Conservation (phyloP, 352 stramenopile genomes). For the Phytopythium sindhum region DNA sequence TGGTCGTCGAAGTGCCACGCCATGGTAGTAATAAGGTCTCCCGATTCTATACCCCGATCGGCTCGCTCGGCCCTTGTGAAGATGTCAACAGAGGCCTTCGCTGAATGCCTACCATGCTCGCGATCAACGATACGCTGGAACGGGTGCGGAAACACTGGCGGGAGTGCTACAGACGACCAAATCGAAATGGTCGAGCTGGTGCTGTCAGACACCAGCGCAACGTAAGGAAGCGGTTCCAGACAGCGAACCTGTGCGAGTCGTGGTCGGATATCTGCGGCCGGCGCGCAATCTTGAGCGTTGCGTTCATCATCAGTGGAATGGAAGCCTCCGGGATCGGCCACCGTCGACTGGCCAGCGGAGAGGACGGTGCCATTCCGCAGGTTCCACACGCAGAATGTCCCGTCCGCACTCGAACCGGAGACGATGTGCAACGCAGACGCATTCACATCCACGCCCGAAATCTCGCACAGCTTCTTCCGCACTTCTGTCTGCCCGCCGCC, state of each 20-base stretch:
- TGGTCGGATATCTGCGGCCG: neutral
- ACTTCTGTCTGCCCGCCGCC: neutral
- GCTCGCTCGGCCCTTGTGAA: slow-evolving; percentile 11
- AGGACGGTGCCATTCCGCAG: slow-evolving; percentile 31
- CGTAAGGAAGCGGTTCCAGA: slow-evolving; percentile 39
- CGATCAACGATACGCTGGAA: neutral
- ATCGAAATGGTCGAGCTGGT: slow-evolving; percentile 24
- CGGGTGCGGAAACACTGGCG: slow-evolving; percentile 14
- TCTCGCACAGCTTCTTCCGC: neutral
- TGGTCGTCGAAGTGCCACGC: slow-evolving; percentile 23
- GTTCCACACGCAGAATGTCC: slow-evolving; percentile 49
- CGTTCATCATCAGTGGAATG: neutral
- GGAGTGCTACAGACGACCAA: slow-evolving; percentile 33
- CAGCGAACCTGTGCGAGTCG: slow-evolving; percentile 21
- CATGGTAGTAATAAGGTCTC: slow-evolving; percentile 5
- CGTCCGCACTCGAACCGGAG: slow-evolving; percentile 26
- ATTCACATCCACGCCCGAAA: slow-evolving; percentile 33
- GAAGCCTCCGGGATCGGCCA: neutral
- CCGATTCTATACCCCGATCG: slow-evolving; percentile 6
- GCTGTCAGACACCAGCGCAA: slow-evolving; percentile 32
- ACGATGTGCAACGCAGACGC: slow-evolving; percentile 20
- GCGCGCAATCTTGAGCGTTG: neutral
- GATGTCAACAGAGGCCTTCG: neutral
- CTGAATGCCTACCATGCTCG: neutral
- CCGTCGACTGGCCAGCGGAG: slow-evolving; percentile 7